These are phyloP conservation scores for Pittosporum tobira DNA, from an alignment of 129 eudicot species.

Conservation along the genomic window DNA sequence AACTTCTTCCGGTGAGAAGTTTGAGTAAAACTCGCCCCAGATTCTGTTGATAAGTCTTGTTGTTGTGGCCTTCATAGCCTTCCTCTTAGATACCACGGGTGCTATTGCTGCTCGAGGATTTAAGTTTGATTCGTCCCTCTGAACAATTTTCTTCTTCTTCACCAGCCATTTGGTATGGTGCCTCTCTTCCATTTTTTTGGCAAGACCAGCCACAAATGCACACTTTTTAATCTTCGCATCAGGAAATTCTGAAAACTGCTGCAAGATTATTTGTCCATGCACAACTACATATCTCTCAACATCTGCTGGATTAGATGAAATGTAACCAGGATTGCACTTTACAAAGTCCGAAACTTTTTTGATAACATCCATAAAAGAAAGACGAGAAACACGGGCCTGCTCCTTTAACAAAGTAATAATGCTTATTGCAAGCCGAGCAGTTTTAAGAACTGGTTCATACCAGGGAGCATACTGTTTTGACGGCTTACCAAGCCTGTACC, in stretches of 20 bases:
- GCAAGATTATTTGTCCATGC: slow-evolving; percentile 88
- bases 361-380: slow-evolving; percentile 68
- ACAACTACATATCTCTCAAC: slow-evolving; percentile 86
- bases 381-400: slow-evolving; percentile 80
- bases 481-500: slow-evolving; percentile 97
- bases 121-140: slow-evolving; percentile 24
- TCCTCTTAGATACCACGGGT: slow-evolving; percentile 31
- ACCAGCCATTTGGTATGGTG: slow-evolving; percentile 93
- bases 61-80: slow-evolving; percentile 44
- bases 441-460: slow-evolving; percentile 89
- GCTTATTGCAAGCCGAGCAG: slow-evolving; percentile 70
- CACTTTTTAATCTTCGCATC: slow-evolving; percentile 64
- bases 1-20: slow-evolving; percentile 60
- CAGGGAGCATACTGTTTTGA: slow-evolving; percentile 90
- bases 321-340: slow-evolving; percentile 69
- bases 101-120: slow-evolving; percentile 30
- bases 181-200: slow-evolving; percentile 69
- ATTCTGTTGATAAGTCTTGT: slow-evolving; percentile 74
- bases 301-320: slow-evolving; percentile 51
- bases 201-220: slow-evolving; percentile 67
- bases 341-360: slow-evolving; percentile 60
- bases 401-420: slow-evolving; percentile 84
- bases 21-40: slow-evolving; percentile 93
- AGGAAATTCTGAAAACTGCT: slow-evolving; percentile 83
- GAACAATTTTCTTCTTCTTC: slow-evolving; percentile 63